Percentiles rank a stretch among this genome's conserved stretches.
Conservation (phyloP, 2,329 filamentous ascomycete genomes). For the Podosphaera fusca region DNA sequence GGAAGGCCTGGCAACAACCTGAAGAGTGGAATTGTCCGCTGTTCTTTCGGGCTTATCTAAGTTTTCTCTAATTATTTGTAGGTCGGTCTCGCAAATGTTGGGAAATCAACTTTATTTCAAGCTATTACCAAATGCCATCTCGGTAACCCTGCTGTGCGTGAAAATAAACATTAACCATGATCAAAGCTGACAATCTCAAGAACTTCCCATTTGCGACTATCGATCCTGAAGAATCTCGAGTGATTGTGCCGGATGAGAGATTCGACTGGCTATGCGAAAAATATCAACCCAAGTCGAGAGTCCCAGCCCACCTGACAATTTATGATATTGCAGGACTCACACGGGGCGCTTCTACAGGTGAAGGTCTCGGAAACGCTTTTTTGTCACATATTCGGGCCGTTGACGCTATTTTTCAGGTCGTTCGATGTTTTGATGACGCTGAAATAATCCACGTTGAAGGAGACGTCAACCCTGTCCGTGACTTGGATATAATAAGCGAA, state of each 20-base stretch:
- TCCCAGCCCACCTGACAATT: slow-evolving; percentile 94
- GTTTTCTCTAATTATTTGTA: slow-evolving; percentile 19
- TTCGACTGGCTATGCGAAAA: slow-evolving; percentile 91
- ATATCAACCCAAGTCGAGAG: slow-evolving; percentile 90
- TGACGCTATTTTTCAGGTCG: slow-evolving; percentile 93
- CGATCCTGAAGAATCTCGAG: slow-evolving; percentile 91
- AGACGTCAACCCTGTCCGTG: slow-evolving; percentile 83
- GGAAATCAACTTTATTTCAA: slow-evolving; percentile 98
- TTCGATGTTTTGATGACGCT: slow-evolving; percentile 92
- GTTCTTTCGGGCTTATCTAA: slow-evolving; percentile 3
- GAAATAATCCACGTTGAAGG: slow-evolving; percentile 99
- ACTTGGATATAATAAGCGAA: slow-evolving; percentile 90
- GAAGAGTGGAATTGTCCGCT: slow-evolving; percentile 92
- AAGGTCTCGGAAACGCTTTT: slow-evolving; percentile 92
- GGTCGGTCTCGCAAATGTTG: slow-evolving; percentile 97
- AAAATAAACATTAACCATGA: slow-evolving; percentile 13
- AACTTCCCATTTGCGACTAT: slow-evolving; percentile 99
- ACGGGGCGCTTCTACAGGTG: slow-evolving; percentile 85
- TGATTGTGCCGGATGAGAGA: slow-evolving; percentile 86
- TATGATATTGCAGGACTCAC: slow-evolving; percentile 98
- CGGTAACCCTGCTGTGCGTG: slow-evolving; percentile 79
- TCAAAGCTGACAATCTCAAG: slow-evolving; percentile 19
- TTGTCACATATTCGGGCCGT: slow-evolving; percentile 95
- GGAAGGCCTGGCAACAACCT: slow-evolving; percentile 92
- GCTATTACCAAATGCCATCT: slow-evolving; percentile 94